phyloP scores from a whole-genome alignment of 2,329 filamentous ascomycete genomes.

The Penicillium sp. region DNA sequence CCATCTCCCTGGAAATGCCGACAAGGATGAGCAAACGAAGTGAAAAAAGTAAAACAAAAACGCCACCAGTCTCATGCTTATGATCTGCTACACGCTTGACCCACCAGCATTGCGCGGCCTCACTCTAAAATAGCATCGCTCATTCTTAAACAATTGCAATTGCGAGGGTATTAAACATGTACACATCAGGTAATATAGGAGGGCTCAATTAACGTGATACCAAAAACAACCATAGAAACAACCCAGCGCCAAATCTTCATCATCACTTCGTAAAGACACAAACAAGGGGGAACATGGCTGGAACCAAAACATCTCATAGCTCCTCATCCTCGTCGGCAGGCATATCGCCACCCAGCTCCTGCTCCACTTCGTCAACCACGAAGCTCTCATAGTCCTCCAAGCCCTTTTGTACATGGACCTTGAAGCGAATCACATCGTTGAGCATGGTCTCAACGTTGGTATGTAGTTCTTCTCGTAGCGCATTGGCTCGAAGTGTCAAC shows the following conservation, averaged over 20 bases:
- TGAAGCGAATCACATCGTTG: slow-evolving; percentile 98
- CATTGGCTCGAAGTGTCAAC: slow-evolving; percentile 79
- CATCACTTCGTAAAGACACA: slow-evolving; percentile 25
- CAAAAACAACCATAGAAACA: slow-evolving; percentile 16
- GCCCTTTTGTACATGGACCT: slow-evolving; percentile 91
- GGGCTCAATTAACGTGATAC: slow-evolving; percentile 26
- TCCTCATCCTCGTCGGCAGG: slow-evolving; percentile 41
- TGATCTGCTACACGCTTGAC: slow-evolving; percentile 9
- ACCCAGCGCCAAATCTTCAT: slow-evolving; percentile 16
- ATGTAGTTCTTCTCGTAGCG: slow-evolving; percentile 94
- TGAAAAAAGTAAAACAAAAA: background rate
- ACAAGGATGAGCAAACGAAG: background rate
- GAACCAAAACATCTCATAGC: slow-evolving; percentile 20
- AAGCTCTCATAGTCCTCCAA: slow-evolving; percentile 95
- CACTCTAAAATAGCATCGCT: slow-evolving; percentile 14
- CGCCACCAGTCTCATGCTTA: slow-evolving; percentile 21
- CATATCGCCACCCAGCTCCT: slow-evolving; percentile 73
- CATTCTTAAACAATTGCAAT: slow-evolving; percentile 12
- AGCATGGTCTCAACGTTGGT: slow-evolving; percentile 95
- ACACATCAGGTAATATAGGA: slow-evolving; percentile 12
- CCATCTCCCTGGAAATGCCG: slow-evolving; percentile 1
- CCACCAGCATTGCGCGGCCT: slow-evolving; percentile 20
- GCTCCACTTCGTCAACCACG: slow-evolving; percentile 90
- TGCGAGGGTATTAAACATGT: slow-evolving; percentile 18
- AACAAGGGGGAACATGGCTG: background rate